Percentiles rank a stretch among this genome's conserved stretches.
These are phyloP conservation scores for Maudiozyma humilis DNA, from an alignment of 1,139 yeast genomes.

Conservation along the genomic window DNA sequence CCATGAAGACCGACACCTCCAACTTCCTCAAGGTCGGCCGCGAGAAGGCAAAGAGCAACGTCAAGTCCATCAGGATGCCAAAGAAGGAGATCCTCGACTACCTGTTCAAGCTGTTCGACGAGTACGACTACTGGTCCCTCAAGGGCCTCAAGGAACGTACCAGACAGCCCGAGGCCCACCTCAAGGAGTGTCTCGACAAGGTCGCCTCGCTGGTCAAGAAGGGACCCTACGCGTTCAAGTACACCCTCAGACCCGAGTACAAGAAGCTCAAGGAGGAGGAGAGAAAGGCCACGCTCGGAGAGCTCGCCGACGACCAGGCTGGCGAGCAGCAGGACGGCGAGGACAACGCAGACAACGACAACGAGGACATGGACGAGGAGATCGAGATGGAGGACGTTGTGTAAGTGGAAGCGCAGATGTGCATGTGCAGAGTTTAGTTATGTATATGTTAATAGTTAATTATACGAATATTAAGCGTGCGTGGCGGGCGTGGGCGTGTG, in stretches of 20 bases:
- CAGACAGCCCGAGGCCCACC: constrained; percentile 88
- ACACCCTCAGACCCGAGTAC: constrained; percentile 83
- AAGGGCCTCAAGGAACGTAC: constrained; percentile 91
- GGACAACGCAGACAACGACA: constrained; percentile 12
- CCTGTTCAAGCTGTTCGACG: constrained; percentile 81
- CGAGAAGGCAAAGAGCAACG: constrained; percentile 36
- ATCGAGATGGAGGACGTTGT: constrained; percentile 38
- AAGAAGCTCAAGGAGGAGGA: constrained; percentile 73
- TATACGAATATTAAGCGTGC: too few species aligned
- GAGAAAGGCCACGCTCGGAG: constrained; percentile 58
- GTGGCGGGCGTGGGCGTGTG: too few species aligned
- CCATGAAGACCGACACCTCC: constrained; percentile 58
- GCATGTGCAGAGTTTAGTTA: too few species aligned
- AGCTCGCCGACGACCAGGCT: constrained; percentile 44
- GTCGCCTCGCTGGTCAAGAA: constrained; percentile 85
- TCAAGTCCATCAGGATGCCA: constrained; percentile 88
- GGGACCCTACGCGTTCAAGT: constrained; percentile 93
- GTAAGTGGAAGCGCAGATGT: constrained; percentile 7
- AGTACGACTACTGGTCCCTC: constrained; percentile 93
- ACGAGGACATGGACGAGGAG: constrained; percentile 34
- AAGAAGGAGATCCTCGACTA: constrained; percentile 84
- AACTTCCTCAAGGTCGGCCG: constrained; percentile 50
- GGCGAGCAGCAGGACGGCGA: constrained; percentile 28
- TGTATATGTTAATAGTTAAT: too few species aligned
- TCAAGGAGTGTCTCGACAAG: constrained; percentile 83